These are phyloP conservation scores for Theileria sp. DNA, from an alignment of 169 alveolate genomes.

Conservation along the genomic window DNA sequence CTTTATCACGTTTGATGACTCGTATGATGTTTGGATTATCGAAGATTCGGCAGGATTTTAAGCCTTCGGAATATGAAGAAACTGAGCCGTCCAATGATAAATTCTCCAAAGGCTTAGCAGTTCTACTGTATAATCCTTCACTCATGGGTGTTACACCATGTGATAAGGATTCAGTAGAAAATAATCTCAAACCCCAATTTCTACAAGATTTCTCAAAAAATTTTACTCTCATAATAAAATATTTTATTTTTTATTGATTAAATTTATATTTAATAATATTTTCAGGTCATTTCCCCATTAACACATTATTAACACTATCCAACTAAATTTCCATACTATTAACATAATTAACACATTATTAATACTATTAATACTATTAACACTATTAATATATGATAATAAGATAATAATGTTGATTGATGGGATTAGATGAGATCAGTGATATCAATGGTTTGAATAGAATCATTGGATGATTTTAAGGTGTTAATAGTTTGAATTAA, in stretches of 20 bases:
- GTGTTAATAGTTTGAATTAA: slow-evolving; percentile 22
- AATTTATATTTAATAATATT: too few species aligned
- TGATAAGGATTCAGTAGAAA: slow-evolving; percentile 7
- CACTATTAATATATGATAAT: too few species aligned
- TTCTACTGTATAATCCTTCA: slow-evolving; percentile 34
- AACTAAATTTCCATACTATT: too few species aligned
- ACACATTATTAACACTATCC: too few species aligned
- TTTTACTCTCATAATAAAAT: background rate
- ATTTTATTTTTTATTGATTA: too few species aligned
- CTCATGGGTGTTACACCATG: background rate
- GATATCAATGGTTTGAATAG: slow-evolving; percentile 38
- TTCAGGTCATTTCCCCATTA: background rate
- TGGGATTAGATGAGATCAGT: slow-evolving; percentile 16
- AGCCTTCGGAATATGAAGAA: slow-evolving; percentile 35
- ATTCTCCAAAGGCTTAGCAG: slow-evolving; percentile 41
- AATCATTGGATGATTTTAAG: slow-evolving; percentile 18
- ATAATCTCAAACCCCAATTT: background rate
- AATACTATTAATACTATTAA: too few species aligned
- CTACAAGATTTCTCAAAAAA: too few species aligned
- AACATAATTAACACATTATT: too few species aligned
- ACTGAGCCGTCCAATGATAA: slow-evolving; percentile 24
- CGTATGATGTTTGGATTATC: slow-evolving; percentile 65
- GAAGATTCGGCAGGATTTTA: slow-evolving; percentile 60
- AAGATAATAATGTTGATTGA: background rate
- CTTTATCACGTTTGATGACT: slow-evolving; percentile 24